Conservation (phyloP, 1,284 basidiomycete genomes). For the Vanrija humicola region DNA sequence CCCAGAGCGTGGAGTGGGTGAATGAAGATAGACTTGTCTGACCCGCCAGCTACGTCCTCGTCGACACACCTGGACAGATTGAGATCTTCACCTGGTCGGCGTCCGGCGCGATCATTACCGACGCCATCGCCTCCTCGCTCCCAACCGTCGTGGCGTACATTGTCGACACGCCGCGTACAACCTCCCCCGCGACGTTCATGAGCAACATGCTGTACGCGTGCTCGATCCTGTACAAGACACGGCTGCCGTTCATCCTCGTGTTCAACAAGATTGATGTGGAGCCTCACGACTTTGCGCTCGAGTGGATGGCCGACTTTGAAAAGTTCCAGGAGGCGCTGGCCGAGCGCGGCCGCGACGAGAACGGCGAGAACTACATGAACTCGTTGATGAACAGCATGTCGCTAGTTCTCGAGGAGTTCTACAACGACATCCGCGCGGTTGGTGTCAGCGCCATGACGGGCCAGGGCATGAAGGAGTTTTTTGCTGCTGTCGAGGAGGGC, state of each 20-base stretch:
- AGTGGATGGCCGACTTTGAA: conserved; percentile 99
- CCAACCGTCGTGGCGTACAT: conserved; percentile 95
- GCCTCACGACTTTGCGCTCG: conserved; percentile 82
- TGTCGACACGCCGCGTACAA: conserved; percentile 94
- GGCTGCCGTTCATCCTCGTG: conserved; percentile 92
- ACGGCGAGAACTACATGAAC: conserved; percentile 97
- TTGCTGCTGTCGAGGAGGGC: conserved; percentile 82
- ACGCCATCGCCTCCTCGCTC: conserved; percentile 88
- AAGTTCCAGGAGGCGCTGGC: conserved; percentile 59
- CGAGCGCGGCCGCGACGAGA: conserved; percentile 61
- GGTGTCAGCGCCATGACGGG: conserved; percentile 96
- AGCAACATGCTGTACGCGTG: conserved; percentile 99
- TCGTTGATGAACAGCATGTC: conserved; percentile 99
- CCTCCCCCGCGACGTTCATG: conserved; percentile 97
- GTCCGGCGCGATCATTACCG: conserved; percentile 96
- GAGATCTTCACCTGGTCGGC: conserved; percentile 99
- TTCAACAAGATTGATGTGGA: conserved; percentile 97
- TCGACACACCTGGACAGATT: conserved; percentile 98
- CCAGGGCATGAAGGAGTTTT: conserved; percentile 83
- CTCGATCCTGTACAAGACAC: conserved; percentile 97
- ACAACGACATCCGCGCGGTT: conserved; percentile 90
- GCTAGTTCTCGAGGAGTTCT: conserved; percentile 96
- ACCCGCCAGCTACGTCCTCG: conserved; percentile 70
- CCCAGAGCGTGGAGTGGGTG: conserved; percentile 80
- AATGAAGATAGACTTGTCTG: no score